A percentile compares a stretch with the other conserved stretches of the same genome.
These are phyloP conservation scores for Salicornia ramosissima DNA, from an alignment of 148 eudicot species.

Conservation along the genomic window DNA sequence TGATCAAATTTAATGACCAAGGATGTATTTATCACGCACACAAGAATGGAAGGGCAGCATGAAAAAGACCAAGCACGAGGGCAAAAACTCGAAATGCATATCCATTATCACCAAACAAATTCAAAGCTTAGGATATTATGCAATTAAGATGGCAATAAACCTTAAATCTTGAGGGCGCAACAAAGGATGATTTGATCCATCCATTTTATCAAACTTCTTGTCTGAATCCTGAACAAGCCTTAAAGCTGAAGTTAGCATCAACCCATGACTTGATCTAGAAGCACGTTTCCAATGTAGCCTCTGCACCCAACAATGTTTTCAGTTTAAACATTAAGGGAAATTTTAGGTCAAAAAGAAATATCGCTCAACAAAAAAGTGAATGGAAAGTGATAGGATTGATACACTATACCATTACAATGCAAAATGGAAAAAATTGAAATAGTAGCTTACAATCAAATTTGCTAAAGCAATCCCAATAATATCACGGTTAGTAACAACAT, in stretches of 20 bases:
- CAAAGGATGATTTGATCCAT: conserved; percentile 43
- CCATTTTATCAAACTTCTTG: conserved; percentile 28
- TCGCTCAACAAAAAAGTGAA: background rate
- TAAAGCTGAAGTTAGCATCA: conserved; percentile 87
- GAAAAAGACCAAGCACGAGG: background rate
- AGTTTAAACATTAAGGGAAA: background rate
- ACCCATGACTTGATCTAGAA: conserved; percentile 69
- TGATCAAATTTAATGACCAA: background rate
- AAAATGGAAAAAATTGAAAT: background rate
- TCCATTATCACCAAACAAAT: background rate
- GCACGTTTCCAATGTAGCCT: conserved; percentile 95
- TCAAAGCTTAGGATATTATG: background rate
- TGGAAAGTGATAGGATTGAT: background rate
- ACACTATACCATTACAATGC: background rate
- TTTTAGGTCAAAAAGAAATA: background rate
- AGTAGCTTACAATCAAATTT: conserved; percentile 66
- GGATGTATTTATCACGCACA: background rate
- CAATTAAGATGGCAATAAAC: conserved; percentile 27
- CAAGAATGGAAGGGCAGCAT: background rate
- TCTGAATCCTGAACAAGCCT: conserved; percentile 54
- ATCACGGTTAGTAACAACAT: conserved; percentile 75
- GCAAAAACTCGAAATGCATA: background rate
- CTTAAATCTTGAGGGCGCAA: conserved; percentile 72
- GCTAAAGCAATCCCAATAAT: conserved; percentile 83
- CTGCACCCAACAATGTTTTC: conserved; percentile 38